Base-by-base conservation (phyloP, 208 protist genomes). In the Trypanosoma avium region DNA sequence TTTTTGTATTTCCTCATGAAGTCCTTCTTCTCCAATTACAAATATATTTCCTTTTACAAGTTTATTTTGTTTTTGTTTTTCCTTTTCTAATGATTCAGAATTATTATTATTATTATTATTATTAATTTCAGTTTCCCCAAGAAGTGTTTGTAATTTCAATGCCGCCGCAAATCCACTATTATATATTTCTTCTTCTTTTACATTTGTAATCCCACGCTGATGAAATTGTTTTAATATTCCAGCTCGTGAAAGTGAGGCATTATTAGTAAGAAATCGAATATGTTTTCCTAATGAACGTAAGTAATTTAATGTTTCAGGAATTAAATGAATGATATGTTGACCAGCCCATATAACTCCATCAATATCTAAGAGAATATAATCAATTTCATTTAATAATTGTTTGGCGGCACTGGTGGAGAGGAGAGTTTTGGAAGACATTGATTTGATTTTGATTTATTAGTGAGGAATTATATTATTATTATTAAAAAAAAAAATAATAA, bases 251-350 rank as follows among this genome's bases (percentile, higher is more conserved):
- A 84, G 52, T 2, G 75, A 79, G 17, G 82, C 82, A 69, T 90
- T 93, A 73, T 93, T 93, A 29, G 75, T 82, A 27, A 93, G 56
- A 48, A 93, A 90, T 27, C 82, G 82, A 12, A 93, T 66, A 21
- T 83, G 24, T 60, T 85, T 87, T 27, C 81, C 80, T 24, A 50
- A 36, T 4, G 52, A 61, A 42, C 80, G 83, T 29, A 93, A 70
- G 52, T 87, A 75, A 47, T 52, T 29, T 48, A 93, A 71, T 19
- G 81, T 81, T 54, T 90, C 64, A 0, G 80, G 82, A 8, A 85
- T 66, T 9, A 72, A 49, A 0, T 66, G 50, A 21, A 88, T 67
- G 22, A 88, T 74, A 35, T 75, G 54, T 10, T 30, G 48, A 36
- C 86, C 86, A 19, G 69, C 64, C 81, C 78, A 86, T 24, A 93